phyloP scores from a whole-genome alignment of 805 yeast genomes.

The Hanseniaspora taiwanica region DNA sequence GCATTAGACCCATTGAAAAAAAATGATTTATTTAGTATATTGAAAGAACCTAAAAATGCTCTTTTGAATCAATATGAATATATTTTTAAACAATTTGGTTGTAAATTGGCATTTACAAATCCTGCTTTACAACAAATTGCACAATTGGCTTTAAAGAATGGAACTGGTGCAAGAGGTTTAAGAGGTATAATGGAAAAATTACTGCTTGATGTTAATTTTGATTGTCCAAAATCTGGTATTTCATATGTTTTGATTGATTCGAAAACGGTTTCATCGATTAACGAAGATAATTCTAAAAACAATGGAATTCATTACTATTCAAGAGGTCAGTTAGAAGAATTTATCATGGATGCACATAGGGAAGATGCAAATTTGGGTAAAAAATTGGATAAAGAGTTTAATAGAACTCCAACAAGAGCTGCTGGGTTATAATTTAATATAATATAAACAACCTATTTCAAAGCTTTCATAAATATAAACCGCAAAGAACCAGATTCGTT shows the following conservation, averaged over 20 bases:
- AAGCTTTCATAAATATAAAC: slow-evolving; percentile 16
- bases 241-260: slow-evolving; percentile 36
- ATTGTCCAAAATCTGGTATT: slow-evolving; percentile 45
- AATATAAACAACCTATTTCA: slow-evolving; percentile 13
- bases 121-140: slow-evolving; percentile 38
- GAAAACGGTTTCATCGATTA: slow-evolving; percentile 29
- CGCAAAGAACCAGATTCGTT: slow-evolving; percentile 17
- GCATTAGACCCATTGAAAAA: slow-evolving; percentile 34
- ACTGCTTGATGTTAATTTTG: slow-evolving; percentile 39
- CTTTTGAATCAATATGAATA: slow-evolving; percentile 39
- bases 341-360: slow-evolving; percentile 27
- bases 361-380: slow-evolving; percentile 31
- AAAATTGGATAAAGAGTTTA: slow-evolving; percentile 22
- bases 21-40: slow-evolving; percentile 33
- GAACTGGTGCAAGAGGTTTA: slow-evolving; percentile 51
- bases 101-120: slow-evolving; percentile 34
- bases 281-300: slow-evolving; percentile 14
- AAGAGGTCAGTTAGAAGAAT: slow-evolving; percentile 29
- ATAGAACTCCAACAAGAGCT: slow-evolving; percentile 13
- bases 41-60: slow-evolving; percentile 44
- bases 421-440: neutral
- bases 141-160: slow-evolving; percentile 33
- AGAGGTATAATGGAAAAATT: slow-evolving; percentile 41
- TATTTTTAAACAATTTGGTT: slow-evolving; percentile 39
- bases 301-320: slow-evolving; percentile 32